Conservation (phyloP, 768 basidiomycete genomes). For the Trametes meyenii region DNA sequence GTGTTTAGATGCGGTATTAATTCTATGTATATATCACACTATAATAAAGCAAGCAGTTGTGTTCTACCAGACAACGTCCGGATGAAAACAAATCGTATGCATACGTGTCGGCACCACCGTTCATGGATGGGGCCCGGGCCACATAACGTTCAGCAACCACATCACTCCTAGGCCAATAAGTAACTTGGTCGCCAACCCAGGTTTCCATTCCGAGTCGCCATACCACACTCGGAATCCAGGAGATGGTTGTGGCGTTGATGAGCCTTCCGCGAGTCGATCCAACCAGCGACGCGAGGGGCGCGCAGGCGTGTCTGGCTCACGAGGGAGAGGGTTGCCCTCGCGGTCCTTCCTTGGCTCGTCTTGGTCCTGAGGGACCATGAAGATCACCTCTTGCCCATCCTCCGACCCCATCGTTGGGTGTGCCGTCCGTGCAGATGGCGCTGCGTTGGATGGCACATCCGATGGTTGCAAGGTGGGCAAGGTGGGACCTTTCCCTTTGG, state of each 20-base stretch:
- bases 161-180: constrained; percentile 47
- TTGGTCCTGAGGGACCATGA: constrained; percentile 26
- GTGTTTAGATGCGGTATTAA: background rate
- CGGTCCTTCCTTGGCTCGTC: constrained; percentile 27
- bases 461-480: constrained; percentile 26
- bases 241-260: constrained; percentile 20
- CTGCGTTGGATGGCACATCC: background rate
- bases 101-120: no score
- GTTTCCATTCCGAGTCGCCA: constrained; percentile 35
- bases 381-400: constrained; percentile 29
- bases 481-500: constrained; percentile 30
- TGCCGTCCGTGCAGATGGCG: constrained; percentile 1
- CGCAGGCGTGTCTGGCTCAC: constrained; percentile 43
- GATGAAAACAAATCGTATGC: no score
- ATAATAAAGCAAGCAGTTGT: background rate
- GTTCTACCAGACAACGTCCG: background rate
- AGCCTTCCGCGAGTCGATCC: constrained; percentile 48
- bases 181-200: constrained; percentile 48
- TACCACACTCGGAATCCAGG: constrained; percentile 38
- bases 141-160: constrained; percentile 70
- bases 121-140: constrained; percentile 36
- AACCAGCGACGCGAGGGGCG: constrained; percentile 50
- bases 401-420: constrained; percentile 1
- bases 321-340: constrained; percentile 36
- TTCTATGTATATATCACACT: background rate